Conservation (phyloP, 352 stramenopile genomes). For the Nothophytophthora sp. region DNA sequence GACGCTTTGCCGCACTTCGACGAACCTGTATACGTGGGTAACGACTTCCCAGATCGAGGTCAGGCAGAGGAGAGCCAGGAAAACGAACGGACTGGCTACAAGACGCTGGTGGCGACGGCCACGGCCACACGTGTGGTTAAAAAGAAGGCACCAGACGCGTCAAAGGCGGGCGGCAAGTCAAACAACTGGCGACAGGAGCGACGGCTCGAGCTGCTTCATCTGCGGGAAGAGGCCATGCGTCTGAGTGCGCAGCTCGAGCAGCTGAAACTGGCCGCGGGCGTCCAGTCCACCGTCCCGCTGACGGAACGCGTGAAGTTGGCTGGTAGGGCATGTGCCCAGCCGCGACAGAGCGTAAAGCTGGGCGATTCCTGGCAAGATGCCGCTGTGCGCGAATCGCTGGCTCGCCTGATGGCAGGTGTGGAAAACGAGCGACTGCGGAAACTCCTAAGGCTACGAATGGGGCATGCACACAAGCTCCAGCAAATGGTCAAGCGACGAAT, state of each 20-base stretch:
- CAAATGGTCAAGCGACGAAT: slow-evolving; percentile 15
- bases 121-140: too few species aligned
- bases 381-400: slow-evolving; percentile 11
- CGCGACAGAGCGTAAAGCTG: neutral
- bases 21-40: too few species aligned
- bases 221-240: slow-evolving; percentile 14
- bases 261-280: slow-evolving; percentile 13
- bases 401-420: slow-evolving; percentile 8
- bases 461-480: slow-evolving; percentile 19
- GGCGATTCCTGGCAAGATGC: slow-evolving; percentile 16
- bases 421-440: slow-evolving; percentile 17
- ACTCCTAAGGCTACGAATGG: slow-evolving; percentile 11
- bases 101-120: too few species aligned
- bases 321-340: neutral
- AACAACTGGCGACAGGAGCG: slow-evolving; percentile 22
- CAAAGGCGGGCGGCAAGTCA: too few species aligned
- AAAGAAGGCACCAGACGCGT: too few species aligned
- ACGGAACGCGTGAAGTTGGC: neutral
- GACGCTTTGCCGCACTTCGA: too few species aligned
- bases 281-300: slow-evolving; percentile 16
- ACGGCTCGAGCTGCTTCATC: slow-evolving; percentile 10
- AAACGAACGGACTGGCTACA: too few species aligned
- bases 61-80: too few species aligned
- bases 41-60: too few species aligned
- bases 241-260: slow-evolving; percentile 18